Base-by-base conservation (phyloP, 768 basidiomycete genomes). In the Infundibulicybe gibba region DNA sequence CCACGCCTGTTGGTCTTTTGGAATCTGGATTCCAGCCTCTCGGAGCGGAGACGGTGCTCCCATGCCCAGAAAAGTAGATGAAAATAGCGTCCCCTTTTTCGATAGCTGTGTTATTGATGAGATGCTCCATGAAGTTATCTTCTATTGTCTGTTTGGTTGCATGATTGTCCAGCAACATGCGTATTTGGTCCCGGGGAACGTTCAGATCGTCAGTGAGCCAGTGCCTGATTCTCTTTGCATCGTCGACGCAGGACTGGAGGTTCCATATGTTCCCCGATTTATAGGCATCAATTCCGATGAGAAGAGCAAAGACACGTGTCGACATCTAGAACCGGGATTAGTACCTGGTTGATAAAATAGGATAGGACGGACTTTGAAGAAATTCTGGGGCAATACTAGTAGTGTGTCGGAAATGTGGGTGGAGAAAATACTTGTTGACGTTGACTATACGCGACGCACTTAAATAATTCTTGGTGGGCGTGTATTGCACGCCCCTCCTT, bases 11-110 rank as follows among this genome's bases (percentile, higher is more conserved):
- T 8, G 25, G 25, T 25, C 25, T 25, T 25, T 25, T 25, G 25
- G 25, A 25, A 25, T 25, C 8, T 25, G 25, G 25, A 25, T 25
- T 8, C 86, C 85, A 87, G 43, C 72, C 78, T 32, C 64, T 61
- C 42, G 84, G 84, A n/a, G 81, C 75, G 12, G 67, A 60, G 37
- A 82, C 57, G 45, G 62, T 70, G 57, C 80, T 82, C 19, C 85
- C 85, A 58, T 87, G 84, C n/a, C 85, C 86, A 32, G 86, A 82
- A 56, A 85, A 87, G 55, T 84, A 87, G 42, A 87, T 60, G 51
- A 87, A 53, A 34, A 87, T 72, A 30, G 85, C 79, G 49, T 87
- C 85, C 17, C 80, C 85, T 19, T 61, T 64, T 41, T 77, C 72
- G 43, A 87, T 83, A 21, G 62, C 63, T 6, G 75, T 65, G 55